Evolutionary conservation across 257 asterid species (phyloP), one percentile per base, ranked within the genome.

Genomic region (Rauvolfia tetraphylla): DNA sequence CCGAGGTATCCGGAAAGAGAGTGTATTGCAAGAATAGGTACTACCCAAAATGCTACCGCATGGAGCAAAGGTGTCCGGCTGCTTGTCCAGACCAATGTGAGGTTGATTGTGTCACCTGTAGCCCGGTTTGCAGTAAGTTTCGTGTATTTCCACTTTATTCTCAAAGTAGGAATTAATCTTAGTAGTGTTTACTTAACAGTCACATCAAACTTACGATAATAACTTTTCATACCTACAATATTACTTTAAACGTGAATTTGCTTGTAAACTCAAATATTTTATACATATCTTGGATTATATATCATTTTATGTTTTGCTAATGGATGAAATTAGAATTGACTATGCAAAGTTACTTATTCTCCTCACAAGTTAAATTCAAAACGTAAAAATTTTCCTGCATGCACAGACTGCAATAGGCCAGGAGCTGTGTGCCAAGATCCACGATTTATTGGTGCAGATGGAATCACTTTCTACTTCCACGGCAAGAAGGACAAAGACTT

Each of bases 361-460:
- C 44, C 2, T 41, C 44, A 41, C 49, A 44, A 44, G 11, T 44
- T 44, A 44, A 44, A 44, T 44, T 12, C 8, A 12, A 44, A 44
- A 14, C 14, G 12, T 0, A 44, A 44, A 2, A 54, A 23, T 59
- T 46, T 25, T 18, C 53, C 10, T 75, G 82, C 53, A n/a, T n/a
- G n/a, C 36, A 65, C 81, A 93, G 97, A 76, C 66, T 91, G 98
- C 87, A 80, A 93, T 41, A 89, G 14, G 81, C 91, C 97, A 6
- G 97, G 98, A 68, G 95, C 97, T 33, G 93, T 91, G 7, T 93
- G 96, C 74, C 97, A 93, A 77, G 97, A 93, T 81, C 98, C 98
- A 10, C 71, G 91, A 83, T 93, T 93, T 76, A 41, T 90, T 0
- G 97, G 96, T 5, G 97, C 93, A 0, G 96, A 93, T 65, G 98